Conservation (phyloP, 2,329 filamentous ascomycete genomes). For the Venturia carpophila region DNA sequence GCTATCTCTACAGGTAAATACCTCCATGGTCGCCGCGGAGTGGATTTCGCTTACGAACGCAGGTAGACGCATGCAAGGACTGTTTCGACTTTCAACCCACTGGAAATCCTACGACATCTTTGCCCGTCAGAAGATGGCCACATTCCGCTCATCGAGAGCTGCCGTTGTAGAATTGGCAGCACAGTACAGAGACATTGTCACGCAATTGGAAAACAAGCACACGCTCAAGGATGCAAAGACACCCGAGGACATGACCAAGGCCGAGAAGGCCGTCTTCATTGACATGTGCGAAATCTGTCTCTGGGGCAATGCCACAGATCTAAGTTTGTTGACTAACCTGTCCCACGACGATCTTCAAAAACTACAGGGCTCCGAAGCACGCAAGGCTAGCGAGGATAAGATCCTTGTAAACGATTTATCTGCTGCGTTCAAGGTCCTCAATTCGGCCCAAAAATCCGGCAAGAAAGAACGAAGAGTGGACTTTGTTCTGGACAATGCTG, state of each 20-base stretch:
- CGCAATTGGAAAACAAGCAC: conserved; percentile 53
- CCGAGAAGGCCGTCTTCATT: conserved; percentile 70
- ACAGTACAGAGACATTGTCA: conserved; percentile 67
- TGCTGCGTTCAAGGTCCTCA: conserved; percentile 61
- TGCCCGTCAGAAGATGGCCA: conserved; percentile 78
- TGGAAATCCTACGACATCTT: conserved; percentile 94
- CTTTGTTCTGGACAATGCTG: conserved; percentile 93
- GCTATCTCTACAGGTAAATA: conserved; percentile 74
- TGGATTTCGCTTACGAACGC: conserved; percentile 21
- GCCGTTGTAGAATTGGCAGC: conserved; percentile 75
- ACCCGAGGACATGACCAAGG: conserved; percentile 50
- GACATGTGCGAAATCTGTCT: conserved; percentile 97
- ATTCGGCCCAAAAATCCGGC: conserved; percentile 55
- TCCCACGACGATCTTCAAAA: conserved; percentile 97
- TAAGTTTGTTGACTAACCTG: conserved; percentile 81
- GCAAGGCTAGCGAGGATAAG: conserved; percentile 82
- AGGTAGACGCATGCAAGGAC: conserved; percentile 66
- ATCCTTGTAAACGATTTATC: conserved; percentile 82
- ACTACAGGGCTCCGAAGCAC: conserved; percentile 78
- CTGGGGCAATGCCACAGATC: conserved; percentile 94
- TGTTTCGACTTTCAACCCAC: conserved; percentile 66
- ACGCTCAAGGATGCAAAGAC: conserved; percentile 37
- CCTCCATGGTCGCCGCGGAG: neutral
- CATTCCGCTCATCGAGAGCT: conserved; percentile 83
- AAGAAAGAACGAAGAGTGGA: conserved; percentile 68